A percentile compares a stretch with the other conserved stretches of the same genome.
Evolutionary conservation across 2,329 filamentous ascomycete genomes (phyloP).

Genomic region (Gliomastix tumulicola): DNA sequence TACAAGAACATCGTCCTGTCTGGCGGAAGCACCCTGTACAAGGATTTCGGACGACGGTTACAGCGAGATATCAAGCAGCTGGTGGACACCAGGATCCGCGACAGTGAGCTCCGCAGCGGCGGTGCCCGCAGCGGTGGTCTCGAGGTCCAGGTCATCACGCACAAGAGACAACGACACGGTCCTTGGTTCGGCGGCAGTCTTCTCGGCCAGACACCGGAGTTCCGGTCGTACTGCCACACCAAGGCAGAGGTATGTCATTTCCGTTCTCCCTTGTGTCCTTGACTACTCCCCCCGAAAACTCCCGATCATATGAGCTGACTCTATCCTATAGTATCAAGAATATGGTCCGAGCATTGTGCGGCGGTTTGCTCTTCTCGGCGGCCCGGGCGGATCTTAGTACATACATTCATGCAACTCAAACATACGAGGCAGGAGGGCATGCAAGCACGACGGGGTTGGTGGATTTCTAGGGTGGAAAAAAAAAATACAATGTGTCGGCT

Average conservation of each 20-base stretch:
- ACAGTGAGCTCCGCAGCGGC: slow-evolving; percentile 85
- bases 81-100: slow-evolving; percentile 86
- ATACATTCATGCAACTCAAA: too few species aligned
- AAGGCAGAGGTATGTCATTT: slow-evolving; percentile 66
- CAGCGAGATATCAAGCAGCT: slow-evolving; percentile 96
- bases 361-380: slow-evolving; percentile 88
- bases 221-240: slow-evolving; percentile 97
- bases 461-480: too few species aligned
- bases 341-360: slow-evolving; percentile 93
- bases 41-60: slow-evolving; percentile 92
- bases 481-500: too few species aligned
- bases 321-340: slow-evolving; percentile 68
- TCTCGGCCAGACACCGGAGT: slow-evolving; percentile 94
- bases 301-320: slow-evolving; percentile 9
- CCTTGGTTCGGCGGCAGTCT: slow-evolving; percentile 98
- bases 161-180: slow-evolving; percentile 94
- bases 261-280: too few species aligned
- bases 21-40: slow-evolving; percentile 94
- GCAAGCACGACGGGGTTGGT: too few species aligned
- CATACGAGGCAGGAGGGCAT: too few species aligned
- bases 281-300: not conserved
- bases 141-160: slow-evolving; percentile 94
- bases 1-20: slow-evolving; percentile 99
- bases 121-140: slow-evolving; percentile 89
- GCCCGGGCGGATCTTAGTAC: slow-evolving; percentile 79